Conservation (phyloP, 139 green algal genomes). For the Gonium pectorale region DNA sequence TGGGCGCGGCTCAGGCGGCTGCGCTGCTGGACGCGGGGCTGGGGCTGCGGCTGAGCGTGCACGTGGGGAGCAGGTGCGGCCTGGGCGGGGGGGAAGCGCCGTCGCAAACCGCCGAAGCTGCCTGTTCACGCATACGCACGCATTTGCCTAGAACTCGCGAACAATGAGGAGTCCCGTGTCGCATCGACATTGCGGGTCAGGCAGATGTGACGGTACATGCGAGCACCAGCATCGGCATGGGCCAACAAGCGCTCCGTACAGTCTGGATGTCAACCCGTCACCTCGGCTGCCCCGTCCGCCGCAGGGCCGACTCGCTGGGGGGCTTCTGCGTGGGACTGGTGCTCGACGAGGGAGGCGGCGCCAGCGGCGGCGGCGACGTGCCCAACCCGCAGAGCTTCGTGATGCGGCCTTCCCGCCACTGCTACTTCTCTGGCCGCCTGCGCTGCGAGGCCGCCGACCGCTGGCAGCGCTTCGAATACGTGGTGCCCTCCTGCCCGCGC, state of each 20-base stretch:
- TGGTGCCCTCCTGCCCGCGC: constrained; percentile 39
- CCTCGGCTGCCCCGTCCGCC: no score
- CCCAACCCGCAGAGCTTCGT: constrained; percentile 14
- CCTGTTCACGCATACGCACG: no score
- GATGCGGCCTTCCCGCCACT: neutral
- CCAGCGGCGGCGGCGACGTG: neutral
- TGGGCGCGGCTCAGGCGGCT: constrained; percentile 16
- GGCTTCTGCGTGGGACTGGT: constrained; percentile 23
- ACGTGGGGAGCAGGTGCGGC: constrained; percentile 26
- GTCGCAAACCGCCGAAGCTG: no score
- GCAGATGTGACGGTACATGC: no score
- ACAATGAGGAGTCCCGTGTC: no score
- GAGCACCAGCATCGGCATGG: no score
- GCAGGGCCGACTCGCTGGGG: neutral
- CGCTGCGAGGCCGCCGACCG: neutral
- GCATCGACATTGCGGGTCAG: no score
- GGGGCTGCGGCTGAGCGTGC: constrained; percentile 7
- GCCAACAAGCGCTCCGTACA: no score
- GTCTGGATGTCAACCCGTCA: no score
- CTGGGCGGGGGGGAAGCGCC: neutral
- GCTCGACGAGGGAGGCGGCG: constrained; percentile 32
- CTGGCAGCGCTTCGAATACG: constrained; percentile 25
- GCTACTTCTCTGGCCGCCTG: neutral
- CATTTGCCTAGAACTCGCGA: no score
- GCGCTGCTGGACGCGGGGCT: constrained; percentile 35